Evolutionary conservation across 225 moss, liverwort and hornwort genomes (phyloP), one percentile per base, ranked within the genome.

Genomic region (Bryoerythrophyllum caledonicum): DNA sequence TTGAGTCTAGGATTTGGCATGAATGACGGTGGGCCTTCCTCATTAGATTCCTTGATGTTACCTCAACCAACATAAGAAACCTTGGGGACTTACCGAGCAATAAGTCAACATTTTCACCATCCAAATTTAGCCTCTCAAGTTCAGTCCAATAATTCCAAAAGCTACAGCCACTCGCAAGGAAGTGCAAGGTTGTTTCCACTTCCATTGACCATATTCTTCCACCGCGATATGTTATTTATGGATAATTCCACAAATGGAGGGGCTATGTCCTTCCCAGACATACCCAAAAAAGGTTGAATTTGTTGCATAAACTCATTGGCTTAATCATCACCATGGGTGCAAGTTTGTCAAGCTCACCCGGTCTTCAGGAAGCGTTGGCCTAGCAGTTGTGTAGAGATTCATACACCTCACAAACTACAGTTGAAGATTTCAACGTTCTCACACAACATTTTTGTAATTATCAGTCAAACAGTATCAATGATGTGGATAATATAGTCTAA

Each of bases 91-190:
- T 46, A 2, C 20, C 5, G 7, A 23, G 60, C 46, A 2, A 48
- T 10, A 55, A n/a, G 75, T 75, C 67, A 76, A 76, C 48, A 48
- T 5, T 10, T 65, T 12, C 59, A 34, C 0, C 0, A 6, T 16
- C 75, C 59, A 67, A 59, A 75, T 67, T 75, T 67, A 67, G 59
- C 23, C 5, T 58, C 8, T 21, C 16, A 16, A 48, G 0, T 16
- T 11, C 8, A n/a, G 48, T 67, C 34, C 34, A 35, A 10, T 10
- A 17, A 76, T 67, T 59, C 67, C 48, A 34, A 34, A 8, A 0
- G 20, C 32, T 24, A 46, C 17, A 59, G 59, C 46, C 7, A 25
- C 7, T 1, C 6, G 1, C 16, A 1, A 15, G 23, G 28, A 58
- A 67, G 1, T 44, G 14, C 58, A 44, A 0, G 34, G 57, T 12